Evolutionary conservation across 306 rosid species (phyloP).

Genomic region (Prunus kanzakura): DNA sequence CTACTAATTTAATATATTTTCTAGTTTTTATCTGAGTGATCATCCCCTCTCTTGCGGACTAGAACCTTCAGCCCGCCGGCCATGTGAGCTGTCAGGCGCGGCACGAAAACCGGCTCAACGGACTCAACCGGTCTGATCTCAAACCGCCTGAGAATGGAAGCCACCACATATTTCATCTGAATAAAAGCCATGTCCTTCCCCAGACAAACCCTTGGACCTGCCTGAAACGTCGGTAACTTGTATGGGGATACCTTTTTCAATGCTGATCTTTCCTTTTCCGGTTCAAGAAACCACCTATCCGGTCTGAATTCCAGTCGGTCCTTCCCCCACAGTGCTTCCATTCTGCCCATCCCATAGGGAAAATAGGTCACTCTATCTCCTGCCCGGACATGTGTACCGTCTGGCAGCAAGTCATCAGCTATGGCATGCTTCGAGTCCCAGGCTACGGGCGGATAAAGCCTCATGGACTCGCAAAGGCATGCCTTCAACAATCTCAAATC

Average conservation of each 20-base stretch:
- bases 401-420: conserved; percentile 59
- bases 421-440: conserved; percentile 94
- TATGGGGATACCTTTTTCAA: conserved; percentile 54
- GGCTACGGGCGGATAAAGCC: conserved; percentile 82
- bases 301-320: conserved; percentile 73
- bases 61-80: conserved; percentile 71
- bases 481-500: conserved; percentile 58
- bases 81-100: conserved; percentile 88
- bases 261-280: conserved; percentile 25
- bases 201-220: conserved; percentile 85
- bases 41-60: conserved; percentile 41
- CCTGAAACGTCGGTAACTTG: conserved; percentile 77
- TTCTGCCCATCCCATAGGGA: conserved; percentile 94
- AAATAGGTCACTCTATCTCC: conserved; percentile 88
- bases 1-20: neutral
- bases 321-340: conserved; percentile 79
- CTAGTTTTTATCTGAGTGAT: conserved; percentile 14
- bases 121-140: conserved; percentile 37
- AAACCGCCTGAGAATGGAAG: conserved; percentile 54
- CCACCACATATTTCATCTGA: conserved; percentile 77
- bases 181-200: conserved; percentile 90
- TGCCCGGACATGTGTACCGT: conserved; percentile 51
- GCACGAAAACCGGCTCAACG: conserved; percentile 63
- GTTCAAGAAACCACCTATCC: conserved; percentile 64
- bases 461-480: conserved; percentile 77